A percentile compares a stretch with the other conserved stretches of the same genome.
These are phyloP conservation scores for Malassezia brasiliensis DNA, from an alignment of 1,284 basidiomycete species.

Conservation along the genomic window DNA sequence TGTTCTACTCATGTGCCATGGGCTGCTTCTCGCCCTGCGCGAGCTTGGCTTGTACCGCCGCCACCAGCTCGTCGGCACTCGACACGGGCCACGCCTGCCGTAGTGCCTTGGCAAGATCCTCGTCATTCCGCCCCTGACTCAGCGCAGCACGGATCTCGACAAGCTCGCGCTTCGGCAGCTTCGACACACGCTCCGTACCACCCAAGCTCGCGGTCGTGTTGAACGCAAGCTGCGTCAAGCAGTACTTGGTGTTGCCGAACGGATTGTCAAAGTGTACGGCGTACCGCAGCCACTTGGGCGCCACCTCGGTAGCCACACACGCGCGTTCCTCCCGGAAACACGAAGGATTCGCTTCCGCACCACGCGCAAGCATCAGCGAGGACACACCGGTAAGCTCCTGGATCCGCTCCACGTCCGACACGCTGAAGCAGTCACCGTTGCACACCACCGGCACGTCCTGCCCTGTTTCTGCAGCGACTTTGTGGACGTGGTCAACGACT, in stretches of 20 bases:
- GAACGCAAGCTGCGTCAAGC: conserved; percentile 54
- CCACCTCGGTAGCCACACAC: conserved; percentile 32
- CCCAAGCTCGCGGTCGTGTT: conserved; percentile 22
- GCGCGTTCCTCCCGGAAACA: conserved; percentile 59
- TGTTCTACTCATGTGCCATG: no score
- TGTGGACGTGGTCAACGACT: conserved; percentile 69
- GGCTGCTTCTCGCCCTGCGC: no score
- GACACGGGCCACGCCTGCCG: conserved; percentile 8
- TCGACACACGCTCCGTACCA: conserved; percentile 2
- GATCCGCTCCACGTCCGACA: conserved; percentile 66
- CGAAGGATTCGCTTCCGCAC: conserved; percentile 82
- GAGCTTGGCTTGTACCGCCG: no score
- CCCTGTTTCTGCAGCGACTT: conserved; percentile 52
- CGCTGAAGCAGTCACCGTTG: conserved; percentile 83
- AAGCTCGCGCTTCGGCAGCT: conserved; percentile 12
- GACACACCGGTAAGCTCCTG: conserved; percentile 62
- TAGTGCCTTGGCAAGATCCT: conserved; percentile 10
- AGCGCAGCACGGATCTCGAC: conserved; percentile 3
- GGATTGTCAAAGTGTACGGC: conserved; percentile 55
- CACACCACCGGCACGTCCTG: conserved; percentile 69
- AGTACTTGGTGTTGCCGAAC: conserved; percentile 84
- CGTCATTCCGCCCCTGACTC: conserved; percentile 6
- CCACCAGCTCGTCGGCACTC: not conserved
- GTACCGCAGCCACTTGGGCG: conserved; percentile 36
- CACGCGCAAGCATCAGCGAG: conserved; percentile 89